These are phyloP conservation scores for Verbascum thapsus DNA, from an alignment of 257 asterid species.

Conservation along the genomic window DNA sequence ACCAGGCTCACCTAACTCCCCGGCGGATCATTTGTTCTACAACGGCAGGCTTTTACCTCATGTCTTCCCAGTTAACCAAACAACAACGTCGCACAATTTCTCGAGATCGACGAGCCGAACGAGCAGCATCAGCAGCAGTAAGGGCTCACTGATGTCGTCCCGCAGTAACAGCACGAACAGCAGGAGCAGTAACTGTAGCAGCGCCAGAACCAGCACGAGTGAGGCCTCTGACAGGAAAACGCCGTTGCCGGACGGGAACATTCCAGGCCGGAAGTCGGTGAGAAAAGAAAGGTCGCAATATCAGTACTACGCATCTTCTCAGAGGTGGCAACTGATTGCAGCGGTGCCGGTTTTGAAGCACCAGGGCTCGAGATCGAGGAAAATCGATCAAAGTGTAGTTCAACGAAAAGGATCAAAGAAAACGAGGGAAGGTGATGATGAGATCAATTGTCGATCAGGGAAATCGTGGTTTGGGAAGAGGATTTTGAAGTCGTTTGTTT, in stretches of 20 bases:
- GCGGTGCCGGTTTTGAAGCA: conserved; percentile 54
- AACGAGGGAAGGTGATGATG: conserved; percentile 30
- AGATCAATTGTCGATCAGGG: not conserved
- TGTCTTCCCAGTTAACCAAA: conserved; percentile 52
- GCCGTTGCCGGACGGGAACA: not conserved
- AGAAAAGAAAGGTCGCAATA: conserved; percentile 33
- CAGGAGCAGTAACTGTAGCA: conserved; percentile 62
- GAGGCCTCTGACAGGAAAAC: conserved; percentile 32
- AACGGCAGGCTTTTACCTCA: conserved; percentile 82
- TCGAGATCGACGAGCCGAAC: conserved; percentile 66
- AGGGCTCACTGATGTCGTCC: conserved; percentile 60
- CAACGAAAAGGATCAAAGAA: conserved; percentile 33
- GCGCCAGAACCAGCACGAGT: conserved; percentile 76
- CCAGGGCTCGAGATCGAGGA: conserved; percentile 44
- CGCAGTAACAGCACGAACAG: conserved; percentile 77
- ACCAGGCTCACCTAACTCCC: conserved; percentile 56
- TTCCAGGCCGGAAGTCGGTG: conserved; percentile 1
- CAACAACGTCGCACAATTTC: conserved; percentile 9
- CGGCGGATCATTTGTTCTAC: conserved; percentile 75
- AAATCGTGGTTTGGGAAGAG: conserved; percentile 50
- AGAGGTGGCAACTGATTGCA: conserved; percentile 69
- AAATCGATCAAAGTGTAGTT: conserved; percentile 8
- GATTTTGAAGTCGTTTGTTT: conserved; percentile 50
- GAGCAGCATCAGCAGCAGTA: conserved; percentile 68
- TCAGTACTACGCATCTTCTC: conserved; percentile 44